These are phyloP conservation scores for Blastobotrys terrestris DNA, from an alignment of 805 yeast species.

Conservation along the genomic window DNA sequence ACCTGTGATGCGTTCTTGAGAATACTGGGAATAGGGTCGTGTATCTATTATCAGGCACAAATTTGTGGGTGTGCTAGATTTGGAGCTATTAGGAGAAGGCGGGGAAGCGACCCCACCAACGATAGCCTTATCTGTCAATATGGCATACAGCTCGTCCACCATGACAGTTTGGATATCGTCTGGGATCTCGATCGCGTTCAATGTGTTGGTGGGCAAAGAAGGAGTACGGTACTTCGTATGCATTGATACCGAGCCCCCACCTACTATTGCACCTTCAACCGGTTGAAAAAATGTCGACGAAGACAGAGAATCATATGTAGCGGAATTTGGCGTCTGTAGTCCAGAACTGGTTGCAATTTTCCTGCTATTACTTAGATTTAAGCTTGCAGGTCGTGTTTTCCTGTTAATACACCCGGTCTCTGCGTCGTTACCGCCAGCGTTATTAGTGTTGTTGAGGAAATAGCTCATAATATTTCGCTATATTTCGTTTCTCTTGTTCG, in stretches of 20 bases:
- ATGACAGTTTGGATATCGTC: neutral
- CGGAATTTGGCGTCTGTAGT: slow-evolving; percentile 1
- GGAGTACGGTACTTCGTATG: slow-evolving; percentile 13
- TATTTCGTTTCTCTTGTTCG: neutral
- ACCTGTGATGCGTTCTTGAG: slow-evolving; percentile 47
- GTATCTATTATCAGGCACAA: slow-evolving; percentile 52
- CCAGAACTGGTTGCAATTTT: neutral
- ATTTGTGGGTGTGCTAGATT: neutral
- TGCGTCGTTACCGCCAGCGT: neutral
- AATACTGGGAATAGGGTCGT: slow-evolving; percentile 72
- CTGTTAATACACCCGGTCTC: neutral
- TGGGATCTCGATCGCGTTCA: neutral
- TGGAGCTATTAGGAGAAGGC: neutral
- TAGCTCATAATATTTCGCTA: neutral
- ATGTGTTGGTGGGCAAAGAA: slow-evolving; percentile 14
- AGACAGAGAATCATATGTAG: neutral
- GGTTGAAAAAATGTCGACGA: neutral
- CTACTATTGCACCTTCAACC: neutral
- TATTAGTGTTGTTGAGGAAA: neutral
- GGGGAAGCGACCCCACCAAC: neutral
- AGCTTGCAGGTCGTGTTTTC: neutral
- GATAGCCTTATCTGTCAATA: neutral
- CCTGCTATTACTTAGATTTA: neutral
- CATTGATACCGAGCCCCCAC: neutral
- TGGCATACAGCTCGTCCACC: neutral